phyloP scores from a whole-genome alignment of 257 asterid species.

The Lycium barbarum region DNA sequence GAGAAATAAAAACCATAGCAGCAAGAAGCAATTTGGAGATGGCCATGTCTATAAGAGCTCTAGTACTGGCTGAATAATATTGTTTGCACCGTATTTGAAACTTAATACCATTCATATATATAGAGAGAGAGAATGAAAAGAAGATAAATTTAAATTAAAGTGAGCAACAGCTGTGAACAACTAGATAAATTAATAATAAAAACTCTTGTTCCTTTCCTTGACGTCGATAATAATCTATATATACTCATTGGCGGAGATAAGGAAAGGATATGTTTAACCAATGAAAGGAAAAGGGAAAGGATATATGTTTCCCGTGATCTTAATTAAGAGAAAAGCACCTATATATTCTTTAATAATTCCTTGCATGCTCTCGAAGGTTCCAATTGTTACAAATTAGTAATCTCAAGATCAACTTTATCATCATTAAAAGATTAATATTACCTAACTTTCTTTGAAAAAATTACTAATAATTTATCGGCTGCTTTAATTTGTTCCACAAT shows the following conservation, averaged over 20 bases:
- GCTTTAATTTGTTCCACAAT: no score
- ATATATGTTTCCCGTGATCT: not conserved
- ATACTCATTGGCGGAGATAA: not conserved
- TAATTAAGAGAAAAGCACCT: not conserved
- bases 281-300: not conserved
- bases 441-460: not conserved
- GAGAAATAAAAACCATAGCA: constrained; percentile 1
- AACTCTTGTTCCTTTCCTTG: not conserved
- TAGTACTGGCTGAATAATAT: no score
- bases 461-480: not conserved
- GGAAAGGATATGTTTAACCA: not conserved
- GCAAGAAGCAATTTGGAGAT: not conserved
- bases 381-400: not conserved
- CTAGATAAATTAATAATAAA: not conserved
- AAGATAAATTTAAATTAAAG: not conserved
- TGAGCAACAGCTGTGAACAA: constrained; percentile 4
- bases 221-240: not conserved
- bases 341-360: not conserved
- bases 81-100: not conserved
- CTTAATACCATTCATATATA: not conserved
- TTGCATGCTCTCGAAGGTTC: not conserved
- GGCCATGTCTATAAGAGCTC: not conserved
- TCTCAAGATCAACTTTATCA: not conserved
- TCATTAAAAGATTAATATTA: not conserved
- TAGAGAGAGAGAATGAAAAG: not conserved